These are phyloP conservation scores for Berberis thunbergii DNA, from an alignment of 164 flowering plant genomes.

Conservation along the genomic window DNA sequence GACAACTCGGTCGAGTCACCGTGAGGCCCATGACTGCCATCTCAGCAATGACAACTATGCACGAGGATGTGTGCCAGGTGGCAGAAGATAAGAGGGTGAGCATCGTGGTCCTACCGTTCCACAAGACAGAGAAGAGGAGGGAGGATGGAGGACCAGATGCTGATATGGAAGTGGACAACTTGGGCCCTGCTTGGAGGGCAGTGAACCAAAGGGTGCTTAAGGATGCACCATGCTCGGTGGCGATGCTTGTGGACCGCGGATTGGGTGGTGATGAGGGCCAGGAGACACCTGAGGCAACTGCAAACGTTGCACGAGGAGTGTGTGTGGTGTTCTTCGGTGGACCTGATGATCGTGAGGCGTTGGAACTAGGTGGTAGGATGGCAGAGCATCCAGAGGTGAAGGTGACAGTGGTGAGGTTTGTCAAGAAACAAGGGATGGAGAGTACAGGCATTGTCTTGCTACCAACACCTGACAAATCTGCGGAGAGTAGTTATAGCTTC, in stretches of 20 bases:
- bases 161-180: constrained; percentile 24
- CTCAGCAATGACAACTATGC: constrained; percentile 55
- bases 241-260: constrained; percentile 61
- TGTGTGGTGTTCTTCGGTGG: constrained; percentile 67
- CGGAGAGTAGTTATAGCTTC: constrained; percentile 35
- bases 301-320: constrained; percentile 15
- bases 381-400: constrained; percentile 50
- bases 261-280: constrained; percentile 15
- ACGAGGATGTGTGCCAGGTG: constrained; percentile 67
- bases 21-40: constrained; percentile 52
- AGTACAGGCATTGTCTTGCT: constrained; percentile 7
- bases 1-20: constrained; percentile 33
- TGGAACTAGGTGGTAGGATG: constrained; percentile 55
- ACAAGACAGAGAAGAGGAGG: constrained; percentile 31
- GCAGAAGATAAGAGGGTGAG: constrained; percentile 51
- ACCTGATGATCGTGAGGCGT: constrained; percentile 63
- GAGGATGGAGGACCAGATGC: constrained; percentile 6
- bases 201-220: constrained; percentile 56
- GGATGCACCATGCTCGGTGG: constrained; percentile 63
- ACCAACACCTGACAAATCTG: constrained; percentile 21
- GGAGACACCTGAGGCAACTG: constrained; percentile 10
- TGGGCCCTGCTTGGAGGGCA: constrained; percentile 48
- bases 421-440: constrained; percentile 9
- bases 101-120: constrained; percentile 61
- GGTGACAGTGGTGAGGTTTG: constrained; percentile 39